Evolutionary conservation across 1,284 basidiomycete genomes (phyloP).

Genomic region (Tylopilus orsonianus): DNA sequence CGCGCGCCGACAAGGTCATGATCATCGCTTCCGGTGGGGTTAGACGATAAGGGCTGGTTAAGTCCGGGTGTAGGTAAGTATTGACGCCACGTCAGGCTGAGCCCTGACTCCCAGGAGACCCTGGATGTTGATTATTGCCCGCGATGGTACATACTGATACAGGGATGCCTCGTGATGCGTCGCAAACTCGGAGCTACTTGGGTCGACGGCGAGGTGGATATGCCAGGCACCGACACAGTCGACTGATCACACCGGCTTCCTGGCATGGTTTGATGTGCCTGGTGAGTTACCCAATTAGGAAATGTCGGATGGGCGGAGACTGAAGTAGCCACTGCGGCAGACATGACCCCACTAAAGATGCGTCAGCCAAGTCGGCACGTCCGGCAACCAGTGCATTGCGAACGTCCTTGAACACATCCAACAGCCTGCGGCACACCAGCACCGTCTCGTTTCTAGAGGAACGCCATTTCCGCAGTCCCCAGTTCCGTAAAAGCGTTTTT

Average conservation of each 20-base stretch:
- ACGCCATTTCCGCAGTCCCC: background rate
- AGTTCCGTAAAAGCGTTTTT: background rate
- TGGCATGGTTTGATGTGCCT: background rate
- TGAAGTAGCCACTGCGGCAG: background rate
- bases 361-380: slow-evolving; percentile 22
- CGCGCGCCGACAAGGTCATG: background rate
- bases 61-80: slow-evolving; percentile 3
- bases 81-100: background rate
- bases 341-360: slow-evolving; percentile 11
- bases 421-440: slow-evolving; percentile 6
- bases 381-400: slow-evolving; percentile 1
- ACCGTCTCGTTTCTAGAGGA: slow-evolving; percentile 2
- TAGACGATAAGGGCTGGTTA: background rate
- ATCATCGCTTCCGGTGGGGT: background rate
- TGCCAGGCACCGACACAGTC: no score
- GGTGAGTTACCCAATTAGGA: background rate
- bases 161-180: background rate
- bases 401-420: background rate
- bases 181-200: no score
- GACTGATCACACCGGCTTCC: background rate
- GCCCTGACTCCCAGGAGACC: slow-evolving; percentile 9
- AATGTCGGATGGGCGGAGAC: background rate
- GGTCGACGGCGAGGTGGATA: no score
- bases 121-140: background rate
- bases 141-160: background rate